Evolutionary conservation across 2,329 filamentous ascomycete genomes (phyloP).

Genomic region (Magnaporthales sp.): DNA sequence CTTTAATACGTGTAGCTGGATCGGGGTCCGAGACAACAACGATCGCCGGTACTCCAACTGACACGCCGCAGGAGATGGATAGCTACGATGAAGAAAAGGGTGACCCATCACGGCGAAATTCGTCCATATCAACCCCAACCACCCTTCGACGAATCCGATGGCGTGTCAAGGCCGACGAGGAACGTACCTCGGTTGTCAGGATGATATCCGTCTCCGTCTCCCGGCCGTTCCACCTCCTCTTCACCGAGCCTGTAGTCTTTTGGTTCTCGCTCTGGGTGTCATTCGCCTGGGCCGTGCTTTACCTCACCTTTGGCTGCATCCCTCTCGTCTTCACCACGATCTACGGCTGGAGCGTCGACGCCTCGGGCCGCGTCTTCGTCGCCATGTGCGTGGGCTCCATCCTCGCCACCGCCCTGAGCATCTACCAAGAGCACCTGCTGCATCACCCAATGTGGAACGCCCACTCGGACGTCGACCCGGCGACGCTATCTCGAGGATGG

Average conservation of each 20-base stretch:
- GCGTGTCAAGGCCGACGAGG: constrained; percentile 72
- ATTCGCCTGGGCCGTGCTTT: constrained; percentile 84
- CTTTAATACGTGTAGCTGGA: neutral
- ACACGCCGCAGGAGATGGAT: neutral
- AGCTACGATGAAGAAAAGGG: neutral
- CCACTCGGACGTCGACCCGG: constrained; percentile 11
- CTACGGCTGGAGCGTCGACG: constrained; percentile 58
- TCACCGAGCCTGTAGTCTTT: constrained; percentile 72
- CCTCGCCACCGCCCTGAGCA: constrained; percentile 58
- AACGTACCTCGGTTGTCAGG: constrained; percentile 55
- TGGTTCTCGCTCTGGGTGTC: constrained; percentile 85
- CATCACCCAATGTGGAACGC: constrained; percentile 30
- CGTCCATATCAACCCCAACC: neutral
- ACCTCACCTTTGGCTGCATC: constrained; percentile 74
- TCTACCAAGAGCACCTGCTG: constrained; percentile 64
- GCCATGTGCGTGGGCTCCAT: constrained; percentile 61
- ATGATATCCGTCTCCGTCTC: constrained; percentile 69
- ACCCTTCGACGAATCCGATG: constrained; percentile 57
- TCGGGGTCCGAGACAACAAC: neutral
- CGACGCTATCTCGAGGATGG: constrained; percentile 29
- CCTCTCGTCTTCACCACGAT: constrained; percentile 65
- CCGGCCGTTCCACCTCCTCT: constrained; percentile 68
- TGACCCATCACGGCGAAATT: neutral
- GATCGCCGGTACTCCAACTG: neutral
- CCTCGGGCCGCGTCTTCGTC: constrained; percentile 64